Evolutionary conservation across 257 asterid species (phyloP).

Genomic region (Eucommia ulmoides): DNA sequence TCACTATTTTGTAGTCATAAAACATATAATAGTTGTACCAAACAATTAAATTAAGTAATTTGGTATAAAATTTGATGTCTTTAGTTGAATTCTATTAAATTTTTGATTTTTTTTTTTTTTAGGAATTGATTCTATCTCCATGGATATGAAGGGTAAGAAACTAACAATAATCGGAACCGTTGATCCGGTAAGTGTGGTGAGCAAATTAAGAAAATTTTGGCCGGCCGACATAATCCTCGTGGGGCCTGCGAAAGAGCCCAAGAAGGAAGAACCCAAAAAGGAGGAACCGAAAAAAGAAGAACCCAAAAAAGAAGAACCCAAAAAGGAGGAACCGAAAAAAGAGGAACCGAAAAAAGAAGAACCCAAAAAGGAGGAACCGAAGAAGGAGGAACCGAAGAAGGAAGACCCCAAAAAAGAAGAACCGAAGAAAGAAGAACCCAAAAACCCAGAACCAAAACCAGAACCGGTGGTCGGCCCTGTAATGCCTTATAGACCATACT

Average conservation of each 20-base stretch:
- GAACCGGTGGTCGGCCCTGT: slow-evolving; percentile 14
- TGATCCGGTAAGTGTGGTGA: not conserved
- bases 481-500: slow-evolving; percentile 34
- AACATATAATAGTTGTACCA: not conserved
- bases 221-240: not conserved
- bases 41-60: too few relatives aligned
- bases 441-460: not conserved
- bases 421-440: too few relatives aligned
- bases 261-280: slow-evolving; percentile 10
- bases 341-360: too few relatives aligned
- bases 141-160: not conserved
- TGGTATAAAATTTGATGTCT: not conserved
- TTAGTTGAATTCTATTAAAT: too few relatives aligned
- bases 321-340: too few relatives aligned
- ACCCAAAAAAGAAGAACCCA: too few relatives aligned
- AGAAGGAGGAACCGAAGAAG: too few relatives aligned
- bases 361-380: too few relatives aligned
- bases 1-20: not conserved
- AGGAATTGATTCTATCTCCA: not conserved
- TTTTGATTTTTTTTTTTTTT: not conserved
- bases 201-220: not conserved
- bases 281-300: not conserved
- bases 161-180: not conserved
- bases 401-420: slow-evolving; percentile 3
- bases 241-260: slow-evolving; percentile 8